Conservation (phyloP, 495 filamentous ascomycete species). For the Penicillium verhagenii region DNA sequence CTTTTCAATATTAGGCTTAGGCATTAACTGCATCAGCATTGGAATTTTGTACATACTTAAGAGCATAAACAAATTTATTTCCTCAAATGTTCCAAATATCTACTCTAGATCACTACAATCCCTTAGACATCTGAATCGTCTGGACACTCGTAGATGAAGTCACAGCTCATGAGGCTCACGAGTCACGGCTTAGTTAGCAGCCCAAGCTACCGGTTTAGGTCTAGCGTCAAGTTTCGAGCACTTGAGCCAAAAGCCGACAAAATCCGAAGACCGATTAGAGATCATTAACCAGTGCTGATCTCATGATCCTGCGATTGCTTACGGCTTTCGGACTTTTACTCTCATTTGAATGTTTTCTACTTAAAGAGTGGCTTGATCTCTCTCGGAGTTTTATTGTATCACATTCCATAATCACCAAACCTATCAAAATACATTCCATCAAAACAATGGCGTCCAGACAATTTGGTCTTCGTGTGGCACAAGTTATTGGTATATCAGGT, state of each 20-base stretch:
- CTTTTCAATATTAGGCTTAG: too few relatives aligned
- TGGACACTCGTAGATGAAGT: too few relatives aligned
- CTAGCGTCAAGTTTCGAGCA: neutral
- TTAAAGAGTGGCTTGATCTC: neutral
- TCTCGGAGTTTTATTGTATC: neutral
- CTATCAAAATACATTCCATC: neutral
- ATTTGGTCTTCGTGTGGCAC: slow-evolving; percentile 28
- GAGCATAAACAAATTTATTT: too few relatives aligned
- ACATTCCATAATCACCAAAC: neutral
- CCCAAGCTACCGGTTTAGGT: neutral
- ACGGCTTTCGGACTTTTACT: neutral
- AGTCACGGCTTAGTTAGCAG: too few relatives aligned
- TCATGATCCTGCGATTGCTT: too few relatives aligned
- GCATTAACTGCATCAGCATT: too few relatives aligned
- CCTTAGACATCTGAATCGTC: too few relatives aligned
- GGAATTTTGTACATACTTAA: too few relatives aligned
- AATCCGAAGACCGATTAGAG: slow-evolving; percentile 2
- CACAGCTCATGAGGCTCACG: too few relatives aligned
- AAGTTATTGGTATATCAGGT: slow-evolving; percentile 30
- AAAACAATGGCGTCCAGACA: slow-evolving; percentile 21
- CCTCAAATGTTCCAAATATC: too few relatives aligned
- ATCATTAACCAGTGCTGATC: too few relatives aligned
- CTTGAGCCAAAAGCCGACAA: neutral
- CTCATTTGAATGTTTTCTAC: neutral
- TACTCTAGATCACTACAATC: too few relatives aligned